Base-by-base conservation (phyloP, 176 grass and related monocot species). In the Saccharum officinarum region DNA sequence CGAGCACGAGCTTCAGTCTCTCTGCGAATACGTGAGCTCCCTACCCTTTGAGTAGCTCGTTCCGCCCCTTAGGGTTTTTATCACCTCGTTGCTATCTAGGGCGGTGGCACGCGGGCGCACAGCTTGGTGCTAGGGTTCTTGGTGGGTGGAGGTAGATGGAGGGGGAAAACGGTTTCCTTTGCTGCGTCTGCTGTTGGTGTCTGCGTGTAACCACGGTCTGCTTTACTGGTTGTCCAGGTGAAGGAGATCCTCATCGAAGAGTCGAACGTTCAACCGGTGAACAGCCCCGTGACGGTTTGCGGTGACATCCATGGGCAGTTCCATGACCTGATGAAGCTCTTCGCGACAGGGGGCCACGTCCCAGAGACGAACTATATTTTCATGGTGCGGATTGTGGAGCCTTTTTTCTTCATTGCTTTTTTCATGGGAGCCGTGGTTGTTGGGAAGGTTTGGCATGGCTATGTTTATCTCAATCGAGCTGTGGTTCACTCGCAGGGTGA, bases 341-440 rank as follows among this genome's bases (percentile, higher is more conserved):
- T 99, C 67, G 92, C 94, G 61, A 99, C 97, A 25, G 97, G 97
- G 8, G 97, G 97, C n/a, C 97, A 97, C 47, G 94, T 99, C 63
- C 97, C 94, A 0, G 94, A 99, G 12, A 99, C 97, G n/a, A 99
- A 99, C 73, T 99, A 99, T 80, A 99, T 99, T 73, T 99, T 99
- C 87, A 99, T 99, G 97, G 97, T 99, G 84, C 11, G 31, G 11
- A 41, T 73, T 86, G 68, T 47, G 10, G 52, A 46, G 42, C 25
- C 10, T 30, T 88, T 88, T 76, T 38, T 12, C 67, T 72, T 14
- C 36, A 20, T 33, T 25, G 70, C 14, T 3, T 45, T 40, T 34
- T 20, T 10, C 33, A 4, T 81, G 17, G 69, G 50, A 69, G 8
- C 38, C 55, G 4, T 76, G 60, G 38, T 55, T 75, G 17, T 63